Conservation (phyloP, 768 basidiomycete species). For the Mycena kentingensis region DNA sequence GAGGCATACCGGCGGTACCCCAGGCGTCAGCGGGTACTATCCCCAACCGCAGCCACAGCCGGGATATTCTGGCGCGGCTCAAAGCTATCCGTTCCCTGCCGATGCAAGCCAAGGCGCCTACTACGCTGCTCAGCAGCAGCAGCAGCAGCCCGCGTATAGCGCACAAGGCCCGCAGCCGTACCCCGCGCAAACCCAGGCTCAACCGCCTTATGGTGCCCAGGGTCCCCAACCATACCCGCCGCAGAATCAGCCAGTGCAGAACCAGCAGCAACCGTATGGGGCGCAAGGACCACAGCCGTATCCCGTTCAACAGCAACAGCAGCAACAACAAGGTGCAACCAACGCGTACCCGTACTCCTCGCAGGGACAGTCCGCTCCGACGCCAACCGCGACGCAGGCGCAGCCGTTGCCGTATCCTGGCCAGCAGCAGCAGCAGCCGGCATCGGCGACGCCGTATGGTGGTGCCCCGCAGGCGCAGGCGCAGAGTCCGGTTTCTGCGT, state of each 20-base stretch:
- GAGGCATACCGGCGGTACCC: constrained; percentile 67
- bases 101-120: constrained; percentile 14
- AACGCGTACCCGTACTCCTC: constrained; percentile 18
- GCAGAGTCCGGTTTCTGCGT: constrained; percentile 15
- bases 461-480: constrained; percentile 25
- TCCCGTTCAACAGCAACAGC: constrained; percentile 35
- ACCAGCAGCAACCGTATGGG: constrained; percentile 7
- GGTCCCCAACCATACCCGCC: too few species aligned
- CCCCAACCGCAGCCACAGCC: constrained; percentile 33
- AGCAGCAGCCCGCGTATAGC: constrained; percentile 19
- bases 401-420: constrained; percentile 32
- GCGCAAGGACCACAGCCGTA: constrained; percentile 42
- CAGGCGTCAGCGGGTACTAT: constrained; percentile 43
- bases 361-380: constrained; percentile 30
- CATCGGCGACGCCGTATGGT: constrained; percentile 23
- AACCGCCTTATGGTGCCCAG: constrained; percentile 10
- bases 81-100: constrained; percentile 18
- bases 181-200: too few species aligned
- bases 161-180: not conserved
- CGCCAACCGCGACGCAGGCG: constrained; percentile 12
- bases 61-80: constrained; percentile 5
- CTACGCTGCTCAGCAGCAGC: constrained; percentile 16
- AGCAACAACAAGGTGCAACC: constrained; percentile 29
- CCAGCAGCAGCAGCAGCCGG: constrained; percentile 30
- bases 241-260: not conserved